Evolutionary conservation across 2,329 filamentous ascomycete species (phyloP), one percentile per base, ranked within the genome.

Genomic region (Phoma herbarum): DNA sequence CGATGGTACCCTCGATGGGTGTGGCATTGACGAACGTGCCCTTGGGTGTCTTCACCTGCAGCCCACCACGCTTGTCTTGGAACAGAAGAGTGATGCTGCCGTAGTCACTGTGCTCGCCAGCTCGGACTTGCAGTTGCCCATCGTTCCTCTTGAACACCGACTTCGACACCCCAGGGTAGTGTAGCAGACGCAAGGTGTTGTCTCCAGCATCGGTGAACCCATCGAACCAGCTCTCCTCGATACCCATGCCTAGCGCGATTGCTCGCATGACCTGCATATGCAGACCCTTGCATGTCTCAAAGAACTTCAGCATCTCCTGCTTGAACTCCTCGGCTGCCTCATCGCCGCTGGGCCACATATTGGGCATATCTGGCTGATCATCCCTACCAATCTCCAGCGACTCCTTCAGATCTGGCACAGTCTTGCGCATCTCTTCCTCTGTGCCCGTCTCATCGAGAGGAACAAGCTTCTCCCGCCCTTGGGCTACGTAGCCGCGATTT

Each of bases 221-320:
- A 68, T 97, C 92, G 69, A 97, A 97, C 82, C 89, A 96, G 4
- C 68, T 70, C 69, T 88, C 84, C 0, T 88, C 84, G 16, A 95
- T 80, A 0, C 85, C 88, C 86, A 96, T 87, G 0, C 90, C 92
- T n/a, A 94, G 79, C 0, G 91, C 92, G 62, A 96, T 91, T 9
- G 92, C 91, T 4, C 89, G 83, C 92, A 96, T 96, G 20, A 96
- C 85, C 63, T 93, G 82, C 26, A 86, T 81, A 75, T 97, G 90
- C 54, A 97, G 76, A 14, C 79, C 74, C 75, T 92, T 91, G 77
- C 92, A 96, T 60, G 83, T 82, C n/a, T 83, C 83, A 66, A 90
- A 90, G 77, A 97, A 97, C 3, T 77, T 77, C 47, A 88, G 75
- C 92, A 96, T 96, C 18, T 83, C 84, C n/a, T 80, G 69, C 68